These are phyloP conservation scores for Urostyla sp. DNA, from an alignment of 73 alveolate species.

Conservation along the genomic window DNA sequence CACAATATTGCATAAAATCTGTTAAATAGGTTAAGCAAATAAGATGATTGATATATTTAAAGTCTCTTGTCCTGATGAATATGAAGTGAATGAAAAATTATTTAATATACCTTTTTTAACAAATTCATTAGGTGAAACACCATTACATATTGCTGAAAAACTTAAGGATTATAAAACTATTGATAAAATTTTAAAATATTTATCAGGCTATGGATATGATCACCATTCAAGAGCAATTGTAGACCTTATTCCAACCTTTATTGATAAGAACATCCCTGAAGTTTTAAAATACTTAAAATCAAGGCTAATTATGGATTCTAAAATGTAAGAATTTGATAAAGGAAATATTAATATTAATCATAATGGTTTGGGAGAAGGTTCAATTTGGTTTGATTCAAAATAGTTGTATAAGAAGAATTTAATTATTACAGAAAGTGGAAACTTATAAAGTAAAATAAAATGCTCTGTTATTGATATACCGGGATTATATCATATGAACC, in stretches of 20 bases:
- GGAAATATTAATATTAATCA: too few species aligned
- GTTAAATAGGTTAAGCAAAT: neutral
- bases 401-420: neutral
- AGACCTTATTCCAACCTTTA: neutral
- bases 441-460: too few species aligned
- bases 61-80: neutral
- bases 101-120: conserved; percentile 30
- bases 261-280: neutral
- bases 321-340: too few species aligned
- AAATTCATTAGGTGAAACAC: conserved; percentile 21
- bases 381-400: neutral
- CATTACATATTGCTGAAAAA: neutral
- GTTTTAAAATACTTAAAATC: neutral
- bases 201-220: conserved; percentile 13
- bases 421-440: neutral
- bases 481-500: too few species aligned
- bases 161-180: neutral
- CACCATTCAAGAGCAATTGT: conserved; percentile 29
- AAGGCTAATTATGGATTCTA: neutral
- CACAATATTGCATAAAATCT: neutral
- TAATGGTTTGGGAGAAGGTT: neutral
- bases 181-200: neutral
- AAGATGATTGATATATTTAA: neutral
- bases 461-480: neutral
- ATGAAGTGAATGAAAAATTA: neutral